phyloP scores from a whole-genome alignment of 495 filamentous ascomycete species.

The Tuber magnatum region DNA sequence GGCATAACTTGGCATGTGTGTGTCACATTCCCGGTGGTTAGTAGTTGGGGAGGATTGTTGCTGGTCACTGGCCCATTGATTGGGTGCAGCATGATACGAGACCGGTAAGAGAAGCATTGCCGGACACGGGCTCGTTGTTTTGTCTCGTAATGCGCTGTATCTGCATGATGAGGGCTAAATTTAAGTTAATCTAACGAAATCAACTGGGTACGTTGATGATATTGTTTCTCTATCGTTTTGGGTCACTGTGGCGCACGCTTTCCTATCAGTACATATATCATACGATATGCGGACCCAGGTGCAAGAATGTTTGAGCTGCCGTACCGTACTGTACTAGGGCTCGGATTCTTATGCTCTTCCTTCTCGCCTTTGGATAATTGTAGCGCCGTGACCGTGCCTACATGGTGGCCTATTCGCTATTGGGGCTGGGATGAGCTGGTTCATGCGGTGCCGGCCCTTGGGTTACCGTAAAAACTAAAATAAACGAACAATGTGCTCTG shows the following conservation, averaged over 20 bases:
- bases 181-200: not conserved
- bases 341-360: not conserved
- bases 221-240: not conserved
- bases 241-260: not conserved
- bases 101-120: not conserved
- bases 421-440: not conserved
- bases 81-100: not conserved
- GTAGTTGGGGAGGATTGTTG: not conserved
- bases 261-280: not conserved
- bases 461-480: too few relatives aligned
- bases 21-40: not conserved
- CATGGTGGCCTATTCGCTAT: not conserved
- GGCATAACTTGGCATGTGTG: not conserved
- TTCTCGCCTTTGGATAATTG: not conserved
- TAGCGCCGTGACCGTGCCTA: not conserved
- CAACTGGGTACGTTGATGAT: not conserved
- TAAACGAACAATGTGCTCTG: too few relatives aligned
- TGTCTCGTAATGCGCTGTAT: not conserved
- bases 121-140: not conserved
- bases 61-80: not conserved
- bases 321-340: not conserved
- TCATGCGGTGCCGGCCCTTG: not conserved
- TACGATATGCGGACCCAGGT: not conserved
- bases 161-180: not conserved
- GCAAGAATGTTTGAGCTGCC: not conserved